These are phyloP conservation scores for Fonsecaea pedrosoi DNA, from an alignment of 2,329 filamentous ascomycete species.

Conservation along the genomic window DNA sequence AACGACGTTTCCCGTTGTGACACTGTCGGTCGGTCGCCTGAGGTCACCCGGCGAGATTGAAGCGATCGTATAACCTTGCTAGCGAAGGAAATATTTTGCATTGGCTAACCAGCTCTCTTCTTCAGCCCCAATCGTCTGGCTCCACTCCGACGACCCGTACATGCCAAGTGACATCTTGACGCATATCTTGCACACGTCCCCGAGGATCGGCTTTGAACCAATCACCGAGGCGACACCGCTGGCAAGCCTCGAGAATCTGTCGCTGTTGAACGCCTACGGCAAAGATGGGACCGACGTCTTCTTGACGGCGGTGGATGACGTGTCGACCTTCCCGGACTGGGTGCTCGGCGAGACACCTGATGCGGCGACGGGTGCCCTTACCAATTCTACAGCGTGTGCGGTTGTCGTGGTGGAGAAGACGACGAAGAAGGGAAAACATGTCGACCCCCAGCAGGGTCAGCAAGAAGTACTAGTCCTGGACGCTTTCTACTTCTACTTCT, in stretches of 20 bases:
- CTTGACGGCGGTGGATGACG: constrained; percentile 55
- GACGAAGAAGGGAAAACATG: constrained; percentile 43
- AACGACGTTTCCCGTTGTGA: not conserved
- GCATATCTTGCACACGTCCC: constrained; percentile 56
- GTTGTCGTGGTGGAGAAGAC: constrained; percentile 64
- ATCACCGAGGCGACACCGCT: constrained; percentile 50
- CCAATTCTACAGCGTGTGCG: constrained; percentile 57
- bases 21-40: not conserved
- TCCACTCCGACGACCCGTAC: constrained; percentile 57
- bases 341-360: constrained; percentile 62
- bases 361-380: constrained; percentile 55
- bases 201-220: constrained; percentile 52
- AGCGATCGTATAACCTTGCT: not conserved
- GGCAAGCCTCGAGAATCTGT: constrained; percentile 54
- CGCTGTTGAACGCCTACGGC: constrained; percentile 52
- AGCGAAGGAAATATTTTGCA: not conserved
- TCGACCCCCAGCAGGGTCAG: too few species aligned
- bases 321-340: constrained; percentile 50
- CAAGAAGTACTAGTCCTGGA: constrained; percentile 69
- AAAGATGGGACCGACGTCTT: constrained; percentile 54
- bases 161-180: constrained; percentile 57
- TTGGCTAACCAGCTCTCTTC: not conserved
- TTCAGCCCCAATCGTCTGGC: constrained; percentile 59
- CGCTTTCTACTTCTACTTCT: constrained; percentile 99
- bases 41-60: not conserved